Base-by-base conservation (phyloP, 1,284 basidiomycete species). In the Trametes hirsuta region DNA sequence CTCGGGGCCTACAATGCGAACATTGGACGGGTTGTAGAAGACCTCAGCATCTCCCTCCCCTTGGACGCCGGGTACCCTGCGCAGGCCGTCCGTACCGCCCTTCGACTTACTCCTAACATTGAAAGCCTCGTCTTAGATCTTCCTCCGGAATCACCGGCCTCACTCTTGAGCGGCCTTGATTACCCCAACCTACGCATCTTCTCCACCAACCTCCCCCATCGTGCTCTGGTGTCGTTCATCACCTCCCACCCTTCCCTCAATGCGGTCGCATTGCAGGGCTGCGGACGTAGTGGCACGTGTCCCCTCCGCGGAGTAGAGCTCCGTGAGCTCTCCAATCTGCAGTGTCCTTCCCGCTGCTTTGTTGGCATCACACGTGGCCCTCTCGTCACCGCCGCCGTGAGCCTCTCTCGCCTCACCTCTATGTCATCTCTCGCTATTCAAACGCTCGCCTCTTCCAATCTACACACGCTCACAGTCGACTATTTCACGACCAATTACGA, bases 401-500 rank as follows among this genome's bases (percentile, higher is more conserved):
- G 22, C 11, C 52, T 53, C 8, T 18, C 52, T 10, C 52, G 52
- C 3, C 40, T 45, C 6, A 24, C 25, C 5, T 53, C 52, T 1
- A 45, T 24, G 41, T 44, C 42, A 22, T 5, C 42, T 4, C 40
- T 53, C 14, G 52, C 52, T 2, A 22, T 53, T 4, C 41, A 22
- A 12, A 11, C 30, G 2, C 24, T 53, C 14, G 5, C 41, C 4
- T 36, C 52, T 18, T 51, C 49, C 11, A 25, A 22, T 42, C 41
- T 53, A 2, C 15, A 45, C 18, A 21, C 30, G n/a, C 42, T 53
- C 41, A 53, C 42, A 4, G 37, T 53, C 30, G 52, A 53, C 18
- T 36, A 45, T 24, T 53, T 45, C 52, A 12, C 25, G 4, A 44
- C 21, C 52, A 42, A 53, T 42, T 45, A 53, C 52, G 42, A 53